Evolutionary conservation across 2,329 filamentous ascomycete species (phyloP).

Genomic region (Dendryphion nanum): DNA sequence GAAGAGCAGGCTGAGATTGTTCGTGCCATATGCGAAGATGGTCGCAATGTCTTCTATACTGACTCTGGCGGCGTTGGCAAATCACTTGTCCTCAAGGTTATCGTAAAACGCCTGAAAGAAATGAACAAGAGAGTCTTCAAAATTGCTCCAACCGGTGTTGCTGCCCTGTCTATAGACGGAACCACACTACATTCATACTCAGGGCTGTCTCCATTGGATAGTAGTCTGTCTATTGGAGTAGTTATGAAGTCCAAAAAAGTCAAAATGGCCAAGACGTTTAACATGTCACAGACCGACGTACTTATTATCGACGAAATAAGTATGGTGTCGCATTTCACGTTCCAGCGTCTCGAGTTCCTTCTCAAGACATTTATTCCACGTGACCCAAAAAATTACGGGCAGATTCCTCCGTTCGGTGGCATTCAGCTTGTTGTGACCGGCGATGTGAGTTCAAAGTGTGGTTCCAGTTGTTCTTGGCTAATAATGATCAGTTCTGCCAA

Average conservation of each 20-base stretch:
- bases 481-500: constrained; percentile 55
- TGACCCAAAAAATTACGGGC: too few relatives aligned
- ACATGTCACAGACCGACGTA: neutral
- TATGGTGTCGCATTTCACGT: too few relatives aligned
- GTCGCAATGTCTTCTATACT: constrained; percentile 67
- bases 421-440: constrained; percentile 58
- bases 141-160: constrained; percentile 59
- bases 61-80: constrained; percentile 63
- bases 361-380: too few relatives aligned
- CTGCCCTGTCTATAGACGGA: constrained; percentile 58
- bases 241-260: neutral
- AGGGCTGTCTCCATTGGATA: constrained; percentile 28
- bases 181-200: constrained; percentile 58
- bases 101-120: constrained; percentile 41
- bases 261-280: neutral
- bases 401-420: too few relatives aligned
- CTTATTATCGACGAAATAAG: neutral
- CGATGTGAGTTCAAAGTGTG: constrained; percentile 43
- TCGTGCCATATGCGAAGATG: too few relatives aligned
- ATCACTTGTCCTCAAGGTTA: constrained; percentile 54
- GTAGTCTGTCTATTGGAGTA: neutral
- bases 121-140: constrained; percentile 47
- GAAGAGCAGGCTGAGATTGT: too few relatives aligned
- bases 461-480: too few relatives aligned
- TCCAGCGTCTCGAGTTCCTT: too few relatives aligned